Percentiles rank a stretch among this genome's conserved stretches.
These are phyloP conservation scores for Umbelopsis sp. DNA, from an alignment of 192 early-diverging fungal species.

Conservation along the genomic window DNA sequence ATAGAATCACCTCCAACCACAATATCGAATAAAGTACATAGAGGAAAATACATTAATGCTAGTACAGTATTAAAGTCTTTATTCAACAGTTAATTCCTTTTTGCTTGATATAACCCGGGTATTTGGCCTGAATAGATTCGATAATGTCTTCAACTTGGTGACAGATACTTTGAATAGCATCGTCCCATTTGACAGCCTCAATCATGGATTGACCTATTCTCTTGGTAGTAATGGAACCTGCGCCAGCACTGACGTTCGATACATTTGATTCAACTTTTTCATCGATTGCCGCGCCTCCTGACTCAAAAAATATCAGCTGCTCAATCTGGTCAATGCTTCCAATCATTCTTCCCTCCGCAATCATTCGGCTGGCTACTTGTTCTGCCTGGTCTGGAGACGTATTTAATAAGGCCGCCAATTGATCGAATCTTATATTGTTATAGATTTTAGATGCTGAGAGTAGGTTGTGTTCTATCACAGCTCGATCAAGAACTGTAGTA, in stretches of 20 bases:
- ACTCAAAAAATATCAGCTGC: conserved; percentile 80
- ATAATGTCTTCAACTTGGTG: conserved; percentile 60
- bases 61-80: background rate
- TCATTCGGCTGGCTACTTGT: conserved; percentile 83
- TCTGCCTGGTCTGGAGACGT: conserved; percentile 85
- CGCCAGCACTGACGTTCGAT: conserved; percentile 24
- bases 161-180: conserved; percentile 57
- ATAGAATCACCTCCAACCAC: background rate
- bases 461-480: conserved; percentile 95
- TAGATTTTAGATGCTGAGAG: conserved; percentile 89
- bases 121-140: conserved; percentile 48
- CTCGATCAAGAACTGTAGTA: conserved; percentile 84
- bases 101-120: conserved; percentile 41
- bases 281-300: conserved; percentile 37
- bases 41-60: background rate
- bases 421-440: conserved; percentile 87
- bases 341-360: conserved; percentile 84
- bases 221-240: conserved; percentile 24
- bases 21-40: no score
- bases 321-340: conserved; percentile 95
- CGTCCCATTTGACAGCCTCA: conserved; percentile 55
- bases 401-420: conserved; percentile 77
- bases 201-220: conserved; percentile 41
- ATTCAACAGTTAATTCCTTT: conserved; percentile 11
- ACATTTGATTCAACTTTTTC: conserved; percentile 25